Evolutionary conservation across 768 basidiomycete species (phyloP).

Genomic region (Termitomyces bulborhizus): DNA sequence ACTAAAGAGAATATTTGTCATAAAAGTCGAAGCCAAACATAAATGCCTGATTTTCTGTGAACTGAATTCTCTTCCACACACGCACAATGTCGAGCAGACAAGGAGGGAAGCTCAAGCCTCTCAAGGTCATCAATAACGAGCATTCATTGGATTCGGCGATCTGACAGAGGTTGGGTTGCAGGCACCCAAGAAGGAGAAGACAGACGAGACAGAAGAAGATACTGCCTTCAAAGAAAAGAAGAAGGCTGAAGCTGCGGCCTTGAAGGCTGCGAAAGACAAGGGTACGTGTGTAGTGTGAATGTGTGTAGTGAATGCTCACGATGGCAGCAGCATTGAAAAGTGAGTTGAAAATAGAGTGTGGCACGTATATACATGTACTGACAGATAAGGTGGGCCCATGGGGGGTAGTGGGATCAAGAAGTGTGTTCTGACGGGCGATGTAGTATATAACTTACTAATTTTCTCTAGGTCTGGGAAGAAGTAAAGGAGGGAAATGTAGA

Average conservation of each 20-base stretch:
- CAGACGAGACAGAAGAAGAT: constrained; percentile 66
- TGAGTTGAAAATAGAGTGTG: constrained; percentile 20
- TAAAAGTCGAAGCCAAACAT: constrained; percentile 4
- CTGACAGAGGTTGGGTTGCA: constrained; percentile 21
- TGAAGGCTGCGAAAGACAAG: constrained; percentile 69
- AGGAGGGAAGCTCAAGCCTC: constrained; percentile 82
- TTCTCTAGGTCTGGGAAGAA: constrained; percentile 64
- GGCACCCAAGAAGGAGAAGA: constrained; percentile 82
- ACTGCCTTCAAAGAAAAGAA: constrained; percentile 69
- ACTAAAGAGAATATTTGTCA: constrained; percentile 6
- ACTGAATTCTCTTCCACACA: background rate
- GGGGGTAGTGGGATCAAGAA: constrained; percentile 81
- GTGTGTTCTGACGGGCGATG: constrained; percentile 37
- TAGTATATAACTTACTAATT: constrained; percentile 1
- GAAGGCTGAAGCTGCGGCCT: constrained; percentile 66
- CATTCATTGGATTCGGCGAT: background rate
- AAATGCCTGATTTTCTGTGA: background rate
- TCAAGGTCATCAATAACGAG: constrained; percentile 50
- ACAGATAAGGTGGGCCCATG: constrained; percentile 54
- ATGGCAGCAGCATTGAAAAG: constrained; percentile 44
- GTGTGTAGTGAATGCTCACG: constrained; percentile 1
- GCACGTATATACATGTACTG: constrained; percentile 1
- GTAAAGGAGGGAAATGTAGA: constrained; percentile 31
- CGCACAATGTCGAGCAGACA: constrained; percentile 56
- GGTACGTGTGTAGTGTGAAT: constrained; percentile 40